Percentiles rank a stretch among this genome's conserved stretches.
Conservation (phyloP, 108 stramenopile species). For the Discostella stelligeroides region DNA sequence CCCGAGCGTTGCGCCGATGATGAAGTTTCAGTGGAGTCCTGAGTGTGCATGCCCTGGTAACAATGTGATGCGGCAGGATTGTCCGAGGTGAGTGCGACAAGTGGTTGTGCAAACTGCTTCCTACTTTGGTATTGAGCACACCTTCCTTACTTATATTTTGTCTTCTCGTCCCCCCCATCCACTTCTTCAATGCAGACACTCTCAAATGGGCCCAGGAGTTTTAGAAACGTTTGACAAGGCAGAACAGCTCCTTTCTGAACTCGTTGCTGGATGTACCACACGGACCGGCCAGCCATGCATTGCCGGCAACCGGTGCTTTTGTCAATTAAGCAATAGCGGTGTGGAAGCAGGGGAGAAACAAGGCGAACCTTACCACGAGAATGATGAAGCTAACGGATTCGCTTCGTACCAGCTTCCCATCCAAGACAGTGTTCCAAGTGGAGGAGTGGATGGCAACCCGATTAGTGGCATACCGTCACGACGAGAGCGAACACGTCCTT, state of each 20-base stretch:
- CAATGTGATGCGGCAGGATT: constrained; percentile 74
- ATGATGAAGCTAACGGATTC: neutral
- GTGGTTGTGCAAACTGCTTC: neutral
- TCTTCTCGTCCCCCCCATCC: neutral
- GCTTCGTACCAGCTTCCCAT: constrained; percentile 31
- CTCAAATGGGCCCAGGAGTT: constrained; percentile 73
- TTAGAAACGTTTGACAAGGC: constrained; percentile 74
- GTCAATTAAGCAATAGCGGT: constrained; percentile 20
- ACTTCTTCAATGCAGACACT: constrained; percentile 54
- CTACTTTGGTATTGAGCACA: too few species aligned
- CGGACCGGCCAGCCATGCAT: constrained; percentile 62
- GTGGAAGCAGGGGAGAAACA: neutral
- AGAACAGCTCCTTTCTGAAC: constrained; percentile 56
- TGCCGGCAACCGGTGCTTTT: constrained; percentile 59
- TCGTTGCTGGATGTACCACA: constrained; percentile 59
- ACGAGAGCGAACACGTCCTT: constrained; percentile 11
- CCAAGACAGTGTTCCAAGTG: constrained; percentile 11
- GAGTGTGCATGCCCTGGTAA: constrained; percentile 86
- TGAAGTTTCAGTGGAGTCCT: constrained; percentile 76
- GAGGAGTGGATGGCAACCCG: neutral
- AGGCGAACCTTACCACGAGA: constrained; percentile 1
- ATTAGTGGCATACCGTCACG: constrained; percentile 1
- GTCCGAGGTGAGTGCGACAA: constrained; percentile 62
- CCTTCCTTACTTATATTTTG: neutral
- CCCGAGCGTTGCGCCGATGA: constrained; percentile 43